A percentile compares a stretch with the other conserved stretches of the same genome.
These are phyloP conservation scores for Pleurotus sapidus DNA, from an alignment of 768 basidiomycete species.

Conservation along the genomic window DNA sequence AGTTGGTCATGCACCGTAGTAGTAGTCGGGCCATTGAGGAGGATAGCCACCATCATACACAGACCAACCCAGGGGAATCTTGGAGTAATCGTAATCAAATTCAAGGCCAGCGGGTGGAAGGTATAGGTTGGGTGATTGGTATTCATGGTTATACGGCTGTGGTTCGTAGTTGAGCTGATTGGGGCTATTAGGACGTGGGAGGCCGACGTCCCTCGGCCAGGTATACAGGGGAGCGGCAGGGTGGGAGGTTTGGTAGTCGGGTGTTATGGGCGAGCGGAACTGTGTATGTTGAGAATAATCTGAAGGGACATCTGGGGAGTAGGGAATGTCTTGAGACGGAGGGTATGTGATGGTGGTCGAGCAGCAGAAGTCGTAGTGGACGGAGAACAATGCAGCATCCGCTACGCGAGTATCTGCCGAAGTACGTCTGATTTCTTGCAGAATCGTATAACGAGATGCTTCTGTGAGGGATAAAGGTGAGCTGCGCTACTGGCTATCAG, in stretches of 20 bases:
- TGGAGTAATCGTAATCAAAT: neutral
- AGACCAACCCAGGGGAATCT: neutral
- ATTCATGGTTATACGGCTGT: neutral
- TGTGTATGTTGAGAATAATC: neutral
- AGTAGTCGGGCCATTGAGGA: neutral
- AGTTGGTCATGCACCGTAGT: neutral
- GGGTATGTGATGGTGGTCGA: neutral
- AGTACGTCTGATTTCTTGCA: slow-evolving; percentile 18
- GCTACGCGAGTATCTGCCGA: slow-evolving; percentile 8
- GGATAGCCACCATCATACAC: neutral
- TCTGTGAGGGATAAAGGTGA: slow-evolving; percentile 10
- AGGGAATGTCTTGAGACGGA: neutral
- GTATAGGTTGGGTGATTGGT: neutral
- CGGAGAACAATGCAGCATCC: slow-evolving; percentile 12
- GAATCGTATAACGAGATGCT: slow-evolving; percentile 19
- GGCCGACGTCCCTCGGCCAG: slow-evolving; percentile 6
- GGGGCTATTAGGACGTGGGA: neutral
- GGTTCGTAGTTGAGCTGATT: neutral
- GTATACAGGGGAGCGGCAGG: neutral
- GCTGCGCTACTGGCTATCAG: neutral
- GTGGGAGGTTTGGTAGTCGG: neutral
- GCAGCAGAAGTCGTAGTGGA: slow-evolving; percentile 14
- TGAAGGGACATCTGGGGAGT: neutral
- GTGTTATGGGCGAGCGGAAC: too few relatives aligned
- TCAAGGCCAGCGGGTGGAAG: neutral